Base-by-base conservation (phyloP, 2,329 filamentous ascomycete species). In the Herpotrichia juniperi region DNA sequence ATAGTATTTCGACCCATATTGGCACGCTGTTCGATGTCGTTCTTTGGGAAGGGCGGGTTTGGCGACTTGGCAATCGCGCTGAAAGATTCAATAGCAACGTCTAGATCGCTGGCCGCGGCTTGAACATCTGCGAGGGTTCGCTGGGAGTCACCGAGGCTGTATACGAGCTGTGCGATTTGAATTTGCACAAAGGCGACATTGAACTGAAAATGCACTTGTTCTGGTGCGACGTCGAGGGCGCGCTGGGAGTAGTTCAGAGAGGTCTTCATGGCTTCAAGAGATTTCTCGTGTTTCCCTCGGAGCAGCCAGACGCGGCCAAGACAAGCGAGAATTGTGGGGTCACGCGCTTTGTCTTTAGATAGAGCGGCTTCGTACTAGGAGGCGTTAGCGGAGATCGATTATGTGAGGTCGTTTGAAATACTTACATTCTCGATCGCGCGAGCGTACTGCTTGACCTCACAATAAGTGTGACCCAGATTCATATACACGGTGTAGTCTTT, bases 171-270 rank as follows among this genome's bases (percentile, higher is more conserved):
- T 17, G 93, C 93, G 48, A 97, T 87, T 72, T 97, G 93, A 57
- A 96, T 96, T 70, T 97, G 94, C 24, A 97, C 91, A 68, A 97
- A 99, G 0, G 94, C 94, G 24, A 99, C 90, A 67, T 99, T 99
- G 83, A 99, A 99, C 72, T 94, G 91, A 74, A 94, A 91, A 74
- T 96, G 91, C 25, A 93, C 82, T 64, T 96, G 91, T 4, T 94
- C 89, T 0, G 92, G 90, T 1, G 90, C 87, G 48, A 89, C 83
- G 49, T 86, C 84, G 16, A 96, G 84, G 22, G 93, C 91, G 83
- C 83, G 82, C 53, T 81, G 78, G 12, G 85, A 83, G 63, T 86
- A 86, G 34, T 87, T 84, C 26, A 90, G 76, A 2, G 85, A 82
- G 25, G 81, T 85, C 67, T 86, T 87, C 76, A 86, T 85, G 11